Percentiles rank a stretch among this genome's conserved stretches.
phyloP scores from a whole-genome alignment of 495 filamentous ascomycete species.

The Articulospora tetracladia region DNA sequence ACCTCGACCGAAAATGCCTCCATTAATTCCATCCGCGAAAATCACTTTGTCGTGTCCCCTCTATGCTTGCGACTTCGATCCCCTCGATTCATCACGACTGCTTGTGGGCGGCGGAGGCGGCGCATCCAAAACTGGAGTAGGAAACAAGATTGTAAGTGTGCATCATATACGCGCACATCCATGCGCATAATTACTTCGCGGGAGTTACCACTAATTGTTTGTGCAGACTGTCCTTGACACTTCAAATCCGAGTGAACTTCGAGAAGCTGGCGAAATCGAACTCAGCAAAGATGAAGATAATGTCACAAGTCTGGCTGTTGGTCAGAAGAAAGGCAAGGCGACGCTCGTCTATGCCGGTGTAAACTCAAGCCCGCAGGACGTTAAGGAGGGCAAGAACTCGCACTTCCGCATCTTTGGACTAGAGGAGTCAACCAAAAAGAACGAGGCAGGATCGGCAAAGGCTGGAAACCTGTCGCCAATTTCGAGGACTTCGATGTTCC shows the following conservation, averaged over 20 bases:
- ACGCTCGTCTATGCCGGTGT: conserved; percentile 74
- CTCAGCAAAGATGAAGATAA: conserved; percentile 88
- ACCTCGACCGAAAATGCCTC: conserved; percentile 37
- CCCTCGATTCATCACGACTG: conserved; percentile 66
- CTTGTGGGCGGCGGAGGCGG: conserved; percentile 92
- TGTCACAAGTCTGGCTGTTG: conserved; percentile 74
- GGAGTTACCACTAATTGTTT: conserved; percentile 21
- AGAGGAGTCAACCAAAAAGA: conserved; percentile 38
- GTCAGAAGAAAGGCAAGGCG: conserved; percentile 49
- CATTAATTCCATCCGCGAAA: conserved; percentile 56
- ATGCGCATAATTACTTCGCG: background rate
- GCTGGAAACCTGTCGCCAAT: conserved; percentile 45
- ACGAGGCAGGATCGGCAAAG: conserved; percentile 25
- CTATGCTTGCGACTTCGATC: conserved; percentile 85
- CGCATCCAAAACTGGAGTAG: conserved; percentile 77
- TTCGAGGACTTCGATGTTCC: conserved; percentile 61
- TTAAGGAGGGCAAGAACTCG: conserved; percentile 74
- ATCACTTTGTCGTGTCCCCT: conserved; percentile 80
- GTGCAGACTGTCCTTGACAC: conserved; percentile 68
- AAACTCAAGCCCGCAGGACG: conserved; percentile 71
- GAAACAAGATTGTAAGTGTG: conserved; percentile 77
- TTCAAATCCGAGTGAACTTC: conserved; percentile 53
- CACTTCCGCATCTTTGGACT: conserved; percentile 82
- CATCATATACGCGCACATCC: background rate
- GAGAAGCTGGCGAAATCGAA: conserved; percentile 67